Percentiles rank a stretch among this genome's conserved stretches.
phyloP scores from a whole-genome alignment of 371 early-diverging fungal species.

The Dinochytrium kinnereticum region DNA sequence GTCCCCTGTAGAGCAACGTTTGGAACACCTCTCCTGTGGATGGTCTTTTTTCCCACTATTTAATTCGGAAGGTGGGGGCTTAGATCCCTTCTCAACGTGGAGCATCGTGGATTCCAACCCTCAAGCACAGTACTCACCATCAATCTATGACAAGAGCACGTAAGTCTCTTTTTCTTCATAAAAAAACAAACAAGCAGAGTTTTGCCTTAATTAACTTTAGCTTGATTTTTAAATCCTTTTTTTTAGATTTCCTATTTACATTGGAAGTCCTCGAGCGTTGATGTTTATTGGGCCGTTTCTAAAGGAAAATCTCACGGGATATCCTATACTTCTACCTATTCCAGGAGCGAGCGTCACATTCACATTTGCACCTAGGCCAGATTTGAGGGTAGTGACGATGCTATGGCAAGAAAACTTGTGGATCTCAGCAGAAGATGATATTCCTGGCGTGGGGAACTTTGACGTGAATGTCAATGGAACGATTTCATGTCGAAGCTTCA shows the following conservation, averaged over 20 bases:
- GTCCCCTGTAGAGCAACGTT: too few relatives aligned
- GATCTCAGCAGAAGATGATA: constrained; percentile 36
- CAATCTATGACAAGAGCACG: background rate
- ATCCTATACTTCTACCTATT: constrained; percentile 36
- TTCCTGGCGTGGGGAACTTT: constrained; percentile 39
- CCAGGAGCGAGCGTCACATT: constrained; percentile 47
- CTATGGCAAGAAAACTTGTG: constrained; percentile 51
- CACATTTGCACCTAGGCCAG: constrained; percentile 39
- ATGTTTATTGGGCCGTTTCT: constrained; percentile 42
- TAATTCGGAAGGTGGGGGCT: constrained; percentile 38
- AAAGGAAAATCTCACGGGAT: constrained; percentile 26
- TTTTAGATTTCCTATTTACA: constrained; percentile 44
- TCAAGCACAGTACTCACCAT: background rate
- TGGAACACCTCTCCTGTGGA: constrained; percentile 43
- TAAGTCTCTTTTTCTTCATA: background rate
- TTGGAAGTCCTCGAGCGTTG: constrained; percentile 48
- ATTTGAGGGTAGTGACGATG: constrained; percentile 34
- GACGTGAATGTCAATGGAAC: constrained; percentile 13
- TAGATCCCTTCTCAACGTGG: constrained; percentile 37
- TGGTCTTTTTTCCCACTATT: constrained; percentile 55
- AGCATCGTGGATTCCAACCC: background rate
- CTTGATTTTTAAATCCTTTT: background rate
- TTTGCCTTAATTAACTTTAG: background rate
- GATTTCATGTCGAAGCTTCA: background rate
- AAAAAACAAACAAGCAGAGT: background rate